These are phyloP conservation scores for Saccharomycodes ludwigii DNA, from an alignment of 805 yeast species.

Conservation along the genomic window DNA sequence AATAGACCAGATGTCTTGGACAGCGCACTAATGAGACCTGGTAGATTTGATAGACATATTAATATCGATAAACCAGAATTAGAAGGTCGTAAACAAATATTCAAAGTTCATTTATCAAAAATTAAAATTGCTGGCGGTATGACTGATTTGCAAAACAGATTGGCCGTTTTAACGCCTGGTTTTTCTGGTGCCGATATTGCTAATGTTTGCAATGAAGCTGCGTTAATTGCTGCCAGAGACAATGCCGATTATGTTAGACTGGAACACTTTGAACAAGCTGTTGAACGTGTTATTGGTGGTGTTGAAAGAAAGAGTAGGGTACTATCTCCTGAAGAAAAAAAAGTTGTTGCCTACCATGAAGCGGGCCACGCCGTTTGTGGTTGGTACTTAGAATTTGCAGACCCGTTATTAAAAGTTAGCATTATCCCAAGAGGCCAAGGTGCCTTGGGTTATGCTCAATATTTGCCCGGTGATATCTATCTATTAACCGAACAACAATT, in stretches of 20 bases:
- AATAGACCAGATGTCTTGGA: conserved; percentile 87
- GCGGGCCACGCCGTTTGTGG: conserved; percentile 97
- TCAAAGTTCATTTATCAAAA: conserved; percentile 62
- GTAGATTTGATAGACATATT: conserved; percentile 86
- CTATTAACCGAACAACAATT: conserved; percentile 67
- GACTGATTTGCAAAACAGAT: conserved; percentile 62
- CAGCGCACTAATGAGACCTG: conserved; percentile 84
- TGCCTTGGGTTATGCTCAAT: conserved; percentile 93
- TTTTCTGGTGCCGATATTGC: conserved; percentile 96
- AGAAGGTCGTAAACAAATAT: conserved; percentile 80
- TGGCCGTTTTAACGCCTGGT: conserved; percentile 89
- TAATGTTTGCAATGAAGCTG: conserved; percentile 89
- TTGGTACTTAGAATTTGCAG: conserved; percentile 80
- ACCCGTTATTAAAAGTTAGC: conserved; percentile 85
- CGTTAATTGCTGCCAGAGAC: conserved; percentile 79
- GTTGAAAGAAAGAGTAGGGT: conserved; percentile 75
- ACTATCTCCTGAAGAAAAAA: conserved; percentile 68
- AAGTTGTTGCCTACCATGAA: conserved; percentile 84
- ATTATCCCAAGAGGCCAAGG: conserved; percentile 93
- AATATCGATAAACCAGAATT: conserved; percentile 78
- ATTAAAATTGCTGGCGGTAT: conserved; percentile 37
- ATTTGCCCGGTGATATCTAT: conserved; percentile 81
- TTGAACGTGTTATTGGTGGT: conserved; percentile 93
- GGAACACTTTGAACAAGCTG: conserved; percentile 79
- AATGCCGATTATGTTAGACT: conserved; percentile 50